Conservation (phyloP, 345 rosid genomes). For the Barbarea vulgaris region DNA sequence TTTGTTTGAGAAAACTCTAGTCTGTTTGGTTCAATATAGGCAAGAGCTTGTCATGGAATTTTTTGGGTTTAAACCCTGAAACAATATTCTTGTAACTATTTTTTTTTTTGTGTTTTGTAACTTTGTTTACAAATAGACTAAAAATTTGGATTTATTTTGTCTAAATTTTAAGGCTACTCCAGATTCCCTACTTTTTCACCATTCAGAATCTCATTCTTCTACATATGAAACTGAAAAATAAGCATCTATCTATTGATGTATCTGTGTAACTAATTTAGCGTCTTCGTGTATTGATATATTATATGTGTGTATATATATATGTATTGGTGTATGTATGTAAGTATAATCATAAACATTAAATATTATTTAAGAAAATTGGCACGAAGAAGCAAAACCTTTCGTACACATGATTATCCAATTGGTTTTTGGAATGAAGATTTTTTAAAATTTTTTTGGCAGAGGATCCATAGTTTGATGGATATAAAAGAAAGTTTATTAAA, state of each 20-base stretch:
- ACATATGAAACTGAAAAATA: neutral
- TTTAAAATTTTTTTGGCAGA: neutral
- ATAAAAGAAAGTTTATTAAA: neutral
- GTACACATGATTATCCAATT: neutral
- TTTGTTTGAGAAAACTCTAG: neutral
- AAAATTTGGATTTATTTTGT: neutral
- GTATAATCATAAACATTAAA: neutral
- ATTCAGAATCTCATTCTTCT: neutral
- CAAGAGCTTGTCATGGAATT: neutral
- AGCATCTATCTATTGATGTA: neutral
- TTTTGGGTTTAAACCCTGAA: neutral
- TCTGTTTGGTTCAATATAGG: neutral
- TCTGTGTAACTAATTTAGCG: neutral
- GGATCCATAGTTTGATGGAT: constrained; percentile 3
- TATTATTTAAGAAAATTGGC: neutral
- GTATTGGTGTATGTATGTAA: neutral
- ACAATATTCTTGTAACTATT: neutral
- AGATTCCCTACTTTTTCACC: neutral
- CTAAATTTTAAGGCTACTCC: neutral
- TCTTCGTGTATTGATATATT: neutral
- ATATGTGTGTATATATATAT: neutral
- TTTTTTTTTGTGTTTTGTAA: neutral
- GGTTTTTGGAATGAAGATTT: neutral
- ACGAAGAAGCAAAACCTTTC: neutral
- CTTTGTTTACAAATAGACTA: neutral